These are phyloP conservation scores for Zasmidium angulare DNA, from an alignment of 2,329 filamentous ascomycete species.

Conservation along the genomic window DNA sequence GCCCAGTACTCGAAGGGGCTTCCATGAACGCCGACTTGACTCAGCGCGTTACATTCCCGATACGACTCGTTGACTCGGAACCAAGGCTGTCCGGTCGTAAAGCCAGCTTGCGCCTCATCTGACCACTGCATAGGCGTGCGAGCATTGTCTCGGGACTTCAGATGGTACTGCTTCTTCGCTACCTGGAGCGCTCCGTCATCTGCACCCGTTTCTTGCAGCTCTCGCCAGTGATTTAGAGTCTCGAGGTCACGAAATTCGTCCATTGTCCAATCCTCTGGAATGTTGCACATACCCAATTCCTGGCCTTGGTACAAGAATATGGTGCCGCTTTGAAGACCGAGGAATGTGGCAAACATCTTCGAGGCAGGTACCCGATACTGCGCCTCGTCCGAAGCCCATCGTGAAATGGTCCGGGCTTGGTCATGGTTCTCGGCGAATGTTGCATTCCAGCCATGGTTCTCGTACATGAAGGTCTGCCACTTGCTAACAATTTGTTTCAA, in stretches of 20 bases:
- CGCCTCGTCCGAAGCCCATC: slow-evolving; percentile 53
- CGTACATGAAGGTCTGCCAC: slow-evolving; percentile 61
- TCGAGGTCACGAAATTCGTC: slow-evolving; percentile 19
- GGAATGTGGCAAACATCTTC: slow-evolving; percentile 52
- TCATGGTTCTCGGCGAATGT: slow-evolving; percentile 67
- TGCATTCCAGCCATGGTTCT: slow-evolving; percentile 63
- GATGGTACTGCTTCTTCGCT: slow-evolving; percentile 34
- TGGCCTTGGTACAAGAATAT: slow-evolving; percentile 66
- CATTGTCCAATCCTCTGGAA: slow-evolving; percentile 32
- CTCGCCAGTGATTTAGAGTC: slow-evolving; percentile 19
- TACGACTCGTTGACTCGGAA: slow-evolving; percentile 15
- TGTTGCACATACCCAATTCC: slow-evolving; percentile 60
- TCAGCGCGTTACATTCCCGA: not conserved
- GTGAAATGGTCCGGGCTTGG: slow-evolving; percentile 58
- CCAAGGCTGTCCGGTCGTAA: slow-evolving; percentile 44
- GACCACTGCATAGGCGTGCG: slow-evolving; percentile 69
- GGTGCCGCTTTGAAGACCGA: slow-evolving; percentile 38
- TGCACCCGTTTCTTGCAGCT: slow-evolving; percentile 23
- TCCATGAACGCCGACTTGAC: slow-evolving; percentile 47
- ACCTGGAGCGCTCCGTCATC: slow-evolving; percentile 12
- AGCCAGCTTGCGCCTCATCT: slow-evolving; percentile 56
- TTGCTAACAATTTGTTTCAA: slow-evolving; percentile 55
- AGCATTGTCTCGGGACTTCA: slow-evolving; percentile 47
- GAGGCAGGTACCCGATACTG: slow-evolving; percentile 50
- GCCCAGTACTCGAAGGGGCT: slow-evolving; percentile 60